Evolutionary conservation across 176 grass and related monocot species (phyloP).

Genomic region (Neostapfia colusana): DNA sequence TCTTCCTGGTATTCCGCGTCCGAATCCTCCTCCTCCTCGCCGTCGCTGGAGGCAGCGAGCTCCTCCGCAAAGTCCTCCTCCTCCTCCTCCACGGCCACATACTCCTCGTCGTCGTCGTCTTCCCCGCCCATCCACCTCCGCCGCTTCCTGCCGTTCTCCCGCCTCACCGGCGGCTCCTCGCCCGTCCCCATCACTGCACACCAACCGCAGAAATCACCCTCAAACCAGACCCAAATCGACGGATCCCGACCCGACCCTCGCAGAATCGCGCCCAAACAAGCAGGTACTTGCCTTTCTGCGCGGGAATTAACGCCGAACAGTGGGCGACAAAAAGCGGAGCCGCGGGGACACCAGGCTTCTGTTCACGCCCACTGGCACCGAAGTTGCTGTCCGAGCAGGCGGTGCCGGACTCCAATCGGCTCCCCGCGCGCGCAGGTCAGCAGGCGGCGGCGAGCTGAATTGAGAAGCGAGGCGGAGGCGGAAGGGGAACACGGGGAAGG

Average conservation of each 20-base stretch:
- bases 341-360: slow-evolving; percentile 6
- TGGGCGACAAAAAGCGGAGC: slow-evolving; percentile 5
- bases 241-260: slow-evolving; percentile 16
- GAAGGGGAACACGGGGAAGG: neutral
- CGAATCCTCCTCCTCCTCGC: slow-evolving; percentile 29
- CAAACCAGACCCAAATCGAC: slow-evolving; percentile 33
- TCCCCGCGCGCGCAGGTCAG: slow-evolving; percentile 18
- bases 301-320: slow-evolving; percentile 36
- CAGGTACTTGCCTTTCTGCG: slow-evolving; percentile 23
- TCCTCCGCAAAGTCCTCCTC: slow-evolving; percentile 47
- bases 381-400: neutral
- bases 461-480: neutral
- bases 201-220: slow-evolving; percentile 25
- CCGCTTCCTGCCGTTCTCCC: slow-evolving; percentile 23
- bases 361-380: neutral
- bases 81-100: slow-evolving; percentile 53
- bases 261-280: slow-evolving; percentile 25
- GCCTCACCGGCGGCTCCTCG: slow-evolving; percentile 39
- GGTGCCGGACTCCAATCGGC: slow-evolving; percentile 25
- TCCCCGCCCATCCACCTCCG: slow-evolving; percentile 24
- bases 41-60: neutral
- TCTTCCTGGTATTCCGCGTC: slow-evolving; percentile 15
- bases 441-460: slow-evolving; percentile 32
- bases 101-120: slow-evolving; percentile 56
- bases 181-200: slow-evolving; percentile 56